A percentile compares a stretch with the other conserved stretches of the same genome.
Conservation (phyloP, 495 filamentous ascomycete genomes). For the Lichenothelia convexa region DNA sequence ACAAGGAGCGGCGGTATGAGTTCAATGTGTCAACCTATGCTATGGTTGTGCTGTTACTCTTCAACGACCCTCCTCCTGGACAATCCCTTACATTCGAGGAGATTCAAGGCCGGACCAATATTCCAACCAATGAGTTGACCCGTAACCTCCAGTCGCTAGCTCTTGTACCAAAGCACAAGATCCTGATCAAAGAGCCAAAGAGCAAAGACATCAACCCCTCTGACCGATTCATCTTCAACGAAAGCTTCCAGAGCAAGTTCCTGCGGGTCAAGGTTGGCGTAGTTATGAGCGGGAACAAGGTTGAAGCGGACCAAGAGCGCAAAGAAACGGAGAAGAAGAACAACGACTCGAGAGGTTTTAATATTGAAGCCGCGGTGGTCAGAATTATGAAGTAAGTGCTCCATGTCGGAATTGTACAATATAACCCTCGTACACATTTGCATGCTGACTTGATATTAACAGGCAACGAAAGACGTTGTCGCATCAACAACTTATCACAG, state of each 20-base stretch:
- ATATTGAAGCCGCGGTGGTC: slow-evolving; percentile 80
- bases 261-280: slow-evolving; percentile 76
- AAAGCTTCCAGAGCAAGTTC: slow-evolving; percentile 61
- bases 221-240: slow-evolving; percentile 73
- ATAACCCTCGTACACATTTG: slow-evolving; percentile 1
- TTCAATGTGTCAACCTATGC: slow-evolving; percentile 84
- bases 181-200: slow-evolving; percentile 70
- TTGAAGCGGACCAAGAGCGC: slow-evolving; percentile 68
- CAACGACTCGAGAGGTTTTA: slow-evolving; percentile 54
- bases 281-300: slow-evolving; percentile 49
- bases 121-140: slow-evolving; percentile 58
- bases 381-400: slow-evolving; percentile 80
- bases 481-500: slow-evolving; percentile 66
- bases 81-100: slow-evolving; percentile 62
- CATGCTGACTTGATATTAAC: too few relatives aligned
- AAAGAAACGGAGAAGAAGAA: slow-evolving; percentile 78
- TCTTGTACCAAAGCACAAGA: slow-evolving; percentile 64
- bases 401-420: too few relatives aligned
- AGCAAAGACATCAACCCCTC: slow-evolving; percentile 62
- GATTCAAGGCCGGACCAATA: slow-evolving; percentile 65
- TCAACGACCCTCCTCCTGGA: slow-evolving; percentile 56
- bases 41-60: slow-evolving; percentile 76
- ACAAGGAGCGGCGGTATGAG: slow-evolving; percentile 68
- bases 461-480: slow-evolving; percentile 78
- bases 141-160: slow-evolving; percentile 73